A percentile compares a stretch with the other conserved stretches of the same genome.
phyloP scores from a whole-genome alignment of 768 basidiomycete species.

The Naganishia vaughanmartiniae region DNA sequence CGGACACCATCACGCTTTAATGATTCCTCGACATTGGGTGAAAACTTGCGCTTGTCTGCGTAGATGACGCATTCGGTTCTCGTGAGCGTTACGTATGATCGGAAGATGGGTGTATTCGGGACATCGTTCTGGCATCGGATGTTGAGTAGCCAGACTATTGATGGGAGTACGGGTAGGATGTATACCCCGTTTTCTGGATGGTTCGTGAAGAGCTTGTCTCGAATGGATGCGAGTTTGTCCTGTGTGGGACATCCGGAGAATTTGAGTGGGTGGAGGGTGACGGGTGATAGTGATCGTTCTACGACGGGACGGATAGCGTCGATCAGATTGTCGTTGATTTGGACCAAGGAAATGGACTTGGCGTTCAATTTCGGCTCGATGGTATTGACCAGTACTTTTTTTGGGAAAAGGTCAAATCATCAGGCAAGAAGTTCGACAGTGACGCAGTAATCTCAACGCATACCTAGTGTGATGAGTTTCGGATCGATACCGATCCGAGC shows the following conservation, averaged over 20 bases:
- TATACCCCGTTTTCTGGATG: constrained; percentile 56
- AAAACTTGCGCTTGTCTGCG: constrained; percentile 58
- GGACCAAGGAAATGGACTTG: constrained; percentile 35
- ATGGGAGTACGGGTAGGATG: constrained; percentile 58
- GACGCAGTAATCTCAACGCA: constrained; percentile 33
- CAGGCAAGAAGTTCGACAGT: not conserved
- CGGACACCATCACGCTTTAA: constrained; percentile 33
- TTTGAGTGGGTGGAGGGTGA: constrained; percentile 63
- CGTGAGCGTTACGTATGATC: constrained; percentile 75
- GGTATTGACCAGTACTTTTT: not conserved
- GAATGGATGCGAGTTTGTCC: constrained; percentile 68
- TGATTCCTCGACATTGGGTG: constrained; percentile 23
- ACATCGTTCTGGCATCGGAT: constrained; percentile 78
- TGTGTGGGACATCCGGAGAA: constrained; percentile 58
- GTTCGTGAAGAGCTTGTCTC: constrained; percentile 46
- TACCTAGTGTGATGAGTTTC: constrained; percentile 34
- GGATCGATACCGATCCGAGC: constrained; percentile 47
- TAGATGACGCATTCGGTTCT: constrained; percentile 65
- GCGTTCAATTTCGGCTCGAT: constrained; percentile 23
- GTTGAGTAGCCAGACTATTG: constrained; percentile 83
- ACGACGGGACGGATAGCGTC: constrained; percentile 36
- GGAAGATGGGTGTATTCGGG: constrained; percentile 88
- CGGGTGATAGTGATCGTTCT: constrained; percentile 2
- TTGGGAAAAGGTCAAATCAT: not conserved
- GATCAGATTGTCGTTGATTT: constrained; percentile 40